Conservation (phyloP, 2,329 filamentous ascomycete species). For the Berkeleyomyces basicola region DNA sequence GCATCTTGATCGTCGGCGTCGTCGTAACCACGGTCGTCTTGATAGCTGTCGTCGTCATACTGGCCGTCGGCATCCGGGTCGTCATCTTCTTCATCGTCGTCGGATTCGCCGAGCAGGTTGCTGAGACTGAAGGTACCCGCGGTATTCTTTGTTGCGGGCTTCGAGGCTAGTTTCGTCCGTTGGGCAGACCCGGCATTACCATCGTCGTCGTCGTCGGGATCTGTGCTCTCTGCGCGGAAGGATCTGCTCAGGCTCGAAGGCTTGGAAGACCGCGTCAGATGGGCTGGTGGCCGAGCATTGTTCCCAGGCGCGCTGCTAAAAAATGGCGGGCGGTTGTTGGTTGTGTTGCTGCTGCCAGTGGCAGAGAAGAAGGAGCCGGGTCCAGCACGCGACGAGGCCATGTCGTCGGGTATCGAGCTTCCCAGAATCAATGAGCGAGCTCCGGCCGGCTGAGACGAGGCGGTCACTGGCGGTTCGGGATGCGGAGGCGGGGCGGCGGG, state of each 20-base stretch:
- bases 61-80: slow-evolving; percentile 19
- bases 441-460: slow-evolving; percentile 39
- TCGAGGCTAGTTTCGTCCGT: background rate
- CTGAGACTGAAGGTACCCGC: slow-evolving; percentile 16
- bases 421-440: slow-evolving; percentile 39
- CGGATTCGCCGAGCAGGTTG: slow-evolving; percentile 7
- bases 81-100: slow-evolving; percentile 16
- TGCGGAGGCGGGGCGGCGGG: slow-evolving; percentile 25
- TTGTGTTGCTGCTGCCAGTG: background rate
- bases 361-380: slow-evolving; percentile 3
- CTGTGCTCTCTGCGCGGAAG: slow-evolving; percentile 18
- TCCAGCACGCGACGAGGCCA: slow-evolving; percentile 16
- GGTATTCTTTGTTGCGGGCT: slow-evolving; percentile 14
- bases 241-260: slow-evolving; percentile 36
- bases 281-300: background rate
- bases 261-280: slow-evolving; percentile 18
- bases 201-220: slow-evolving; percentile 6
- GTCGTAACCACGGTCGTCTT: slow-evolving; percentile 25
- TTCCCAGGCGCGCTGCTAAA: background rate
- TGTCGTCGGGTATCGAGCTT: slow-evolving; percentile 34
- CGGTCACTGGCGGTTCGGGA: slow-evolving; percentile 16
- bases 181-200: background rate
- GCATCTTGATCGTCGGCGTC: slow-evolving; percentile 23
- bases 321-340: background rate
- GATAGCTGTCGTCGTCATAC: slow-evolving; percentile 23